Conservation (phyloP, 2,329 filamentous ascomycete species). For the Colletotrichum sp. region DNA sequence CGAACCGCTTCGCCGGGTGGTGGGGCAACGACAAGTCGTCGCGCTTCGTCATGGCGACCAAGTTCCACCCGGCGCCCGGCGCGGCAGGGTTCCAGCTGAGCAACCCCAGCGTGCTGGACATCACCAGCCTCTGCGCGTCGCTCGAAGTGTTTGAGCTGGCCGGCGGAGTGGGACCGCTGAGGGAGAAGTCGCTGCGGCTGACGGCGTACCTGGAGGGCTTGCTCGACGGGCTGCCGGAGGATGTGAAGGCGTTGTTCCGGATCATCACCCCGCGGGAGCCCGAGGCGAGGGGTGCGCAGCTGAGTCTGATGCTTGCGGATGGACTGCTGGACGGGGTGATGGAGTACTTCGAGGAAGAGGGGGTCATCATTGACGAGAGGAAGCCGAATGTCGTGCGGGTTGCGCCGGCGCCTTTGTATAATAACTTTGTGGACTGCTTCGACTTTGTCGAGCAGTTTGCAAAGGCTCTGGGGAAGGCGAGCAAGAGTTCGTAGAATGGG, state of each 20-base stretch:
- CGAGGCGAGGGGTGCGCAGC: slow-evolving; percentile 73
- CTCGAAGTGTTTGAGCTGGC: slow-evolving; percentile 74
- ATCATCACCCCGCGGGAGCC: slow-evolving; percentile 72
- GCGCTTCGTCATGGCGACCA: slow-evolving; percentile 84
- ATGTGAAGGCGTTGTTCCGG: slow-evolving; percentile 43
- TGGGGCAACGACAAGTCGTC: slow-evolving; percentile 82
- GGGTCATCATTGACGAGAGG: slow-evolving; percentile 80
- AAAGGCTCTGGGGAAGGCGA: slow-evolving; percentile 23
- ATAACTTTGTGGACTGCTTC: slow-evolving; percentile 68
- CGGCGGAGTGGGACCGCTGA: slow-evolving; percentile 63
- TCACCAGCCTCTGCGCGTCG: slow-evolving; percentile 73
- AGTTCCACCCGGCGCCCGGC: slow-evolving; percentile 77
- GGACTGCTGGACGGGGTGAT: slow-evolving; percentile 72
- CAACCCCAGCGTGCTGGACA: slow-evolving; percentile 79
- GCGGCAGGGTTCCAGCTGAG: slow-evolving; percentile 85
- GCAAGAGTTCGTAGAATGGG: not conserved
- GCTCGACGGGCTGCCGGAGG: slow-evolving; percentile 42
- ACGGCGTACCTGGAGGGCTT: slow-evolving; percentile 76
- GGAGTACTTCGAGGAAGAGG: slow-evolving; percentile 63
- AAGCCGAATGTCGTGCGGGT: slow-evolving; percentile 82
- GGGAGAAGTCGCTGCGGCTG: slow-evolving; percentile 69
- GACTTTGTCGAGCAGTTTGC: slow-evolving; percentile 34
- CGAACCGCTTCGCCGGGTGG: slow-evolving; percentile 79
- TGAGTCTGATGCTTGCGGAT: slow-evolving; percentile 70
- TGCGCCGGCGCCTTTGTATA: slow-evolving; percentile 82